phyloP scores from a whole-genome alignment of 2,329 filamentous ascomycete species.

The Epichloe bromicola region DNA sequence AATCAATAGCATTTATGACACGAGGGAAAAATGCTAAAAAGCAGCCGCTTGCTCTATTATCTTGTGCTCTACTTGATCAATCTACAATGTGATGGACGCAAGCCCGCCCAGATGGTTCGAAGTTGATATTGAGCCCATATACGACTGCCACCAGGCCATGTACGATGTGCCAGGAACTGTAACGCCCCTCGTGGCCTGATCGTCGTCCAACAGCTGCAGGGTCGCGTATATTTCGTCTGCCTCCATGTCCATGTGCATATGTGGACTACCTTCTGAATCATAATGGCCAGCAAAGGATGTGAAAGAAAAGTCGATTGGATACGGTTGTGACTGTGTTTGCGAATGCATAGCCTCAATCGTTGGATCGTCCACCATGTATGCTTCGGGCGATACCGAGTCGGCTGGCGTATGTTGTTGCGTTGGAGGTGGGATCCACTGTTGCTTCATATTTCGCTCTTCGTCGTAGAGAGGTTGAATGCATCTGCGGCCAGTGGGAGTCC shows the following conservation, averaged over 20 bases:
- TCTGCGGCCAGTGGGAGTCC: neutral
- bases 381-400: neutral
- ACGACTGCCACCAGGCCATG: constrained; percentile 5
- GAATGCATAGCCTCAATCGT: neutral
- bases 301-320: neutral
- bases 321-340: neutral
- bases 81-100: neutral
- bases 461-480: constrained; percentile 5
- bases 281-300: neutral
- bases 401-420: neutral
- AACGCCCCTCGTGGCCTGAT: neutral
- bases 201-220: neutral
- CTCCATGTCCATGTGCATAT: neutral
- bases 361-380: neutral
- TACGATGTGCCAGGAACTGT: constrained; percentile 2
- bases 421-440: neutral
- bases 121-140: neutral
- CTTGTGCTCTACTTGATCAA: neutral
- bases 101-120: neutral
- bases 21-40: too few species aligned
- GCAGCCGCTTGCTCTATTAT: too few species aligned
- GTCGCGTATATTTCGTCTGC: neutral
- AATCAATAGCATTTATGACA: too few species aligned
- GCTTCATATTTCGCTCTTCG: neutral
- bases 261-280: neutral